Conservation (phyloP, 345 rosid species). For the Moricandia moricandioides region DNA sequence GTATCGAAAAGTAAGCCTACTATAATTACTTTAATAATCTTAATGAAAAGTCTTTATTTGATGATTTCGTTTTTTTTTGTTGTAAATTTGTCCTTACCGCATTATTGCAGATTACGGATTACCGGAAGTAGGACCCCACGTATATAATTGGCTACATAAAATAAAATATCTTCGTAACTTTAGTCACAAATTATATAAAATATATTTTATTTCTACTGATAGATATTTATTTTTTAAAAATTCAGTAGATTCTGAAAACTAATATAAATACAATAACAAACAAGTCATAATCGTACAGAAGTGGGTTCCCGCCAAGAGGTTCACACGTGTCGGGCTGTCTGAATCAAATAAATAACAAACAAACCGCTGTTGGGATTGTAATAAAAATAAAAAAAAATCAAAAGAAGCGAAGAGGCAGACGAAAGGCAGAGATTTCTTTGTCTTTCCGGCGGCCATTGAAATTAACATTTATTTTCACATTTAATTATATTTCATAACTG, state of each 20-base stretch:
- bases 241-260: background rate
- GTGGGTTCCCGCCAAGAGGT: conserved; percentile 22
- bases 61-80: background rate
- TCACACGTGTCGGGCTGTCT: conserved; percentile 12
- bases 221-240: background rate
- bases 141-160: background rate
- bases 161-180: background rate
- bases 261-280: background rate
- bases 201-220: background rate
- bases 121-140: conserved; percentile 9
- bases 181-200: background rate
- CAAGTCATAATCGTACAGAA: background rate
- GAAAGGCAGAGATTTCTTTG: background rate
- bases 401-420: conserved; percentile 13
- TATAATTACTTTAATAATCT: background rate
- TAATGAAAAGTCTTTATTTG: background rate
- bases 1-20: conserved; percentile 5
- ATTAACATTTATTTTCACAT: background rate
- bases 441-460: conserved; percentile 2
- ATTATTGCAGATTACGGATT: background rate
- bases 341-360: background rate
- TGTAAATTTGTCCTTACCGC: background rate
- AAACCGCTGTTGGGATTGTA: background rate
- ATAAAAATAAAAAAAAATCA: background rate
- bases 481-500: background rate